Evolutionary conservation across 768 basidiomycete species (phyloP).

Genomic region (Coprinellus micaceus): DNA sequence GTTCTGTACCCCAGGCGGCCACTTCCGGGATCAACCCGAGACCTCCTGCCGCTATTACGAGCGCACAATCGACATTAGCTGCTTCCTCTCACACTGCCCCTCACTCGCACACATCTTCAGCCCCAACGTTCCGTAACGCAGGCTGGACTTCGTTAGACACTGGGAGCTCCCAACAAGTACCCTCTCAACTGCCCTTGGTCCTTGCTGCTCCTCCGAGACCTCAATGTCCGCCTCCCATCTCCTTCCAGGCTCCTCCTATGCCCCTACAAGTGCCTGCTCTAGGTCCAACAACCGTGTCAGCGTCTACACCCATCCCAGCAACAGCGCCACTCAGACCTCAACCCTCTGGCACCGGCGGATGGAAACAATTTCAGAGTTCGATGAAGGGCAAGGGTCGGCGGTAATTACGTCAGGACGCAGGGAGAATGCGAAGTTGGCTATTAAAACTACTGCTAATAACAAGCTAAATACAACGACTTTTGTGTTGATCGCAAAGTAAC

Average conservation of each 20-base stretch:
- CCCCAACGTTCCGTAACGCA: slow-evolving; percentile 53
- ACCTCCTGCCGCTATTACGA: slow-evolving; percentile 10
- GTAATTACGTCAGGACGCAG: slow-evolving; percentile 7
- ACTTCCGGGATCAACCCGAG: slow-evolving; percentile 11
- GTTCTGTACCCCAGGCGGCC: slow-evolving; percentile 20
- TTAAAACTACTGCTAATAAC: slow-evolving; percentile 8
- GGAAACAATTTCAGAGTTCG: slow-evolving; percentile 52
- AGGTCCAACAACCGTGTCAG: no score
- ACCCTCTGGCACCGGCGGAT: slow-evolving; percentile 42
- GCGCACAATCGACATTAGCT: slow-evolving; percentile 11
- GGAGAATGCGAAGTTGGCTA: slow-evolving; percentile 2
- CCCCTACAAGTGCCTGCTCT: background rate
- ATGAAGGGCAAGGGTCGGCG: slow-evolving; percentile 32
- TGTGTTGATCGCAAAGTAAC: background rate
- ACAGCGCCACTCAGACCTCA: no score
- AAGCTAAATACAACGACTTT: slow-evolving; percentile 7
- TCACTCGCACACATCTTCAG: slow-evolving; percentile 18
- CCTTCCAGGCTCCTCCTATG: slow-evolving; percentile 10
- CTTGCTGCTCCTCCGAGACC: slow-evolving; percentile 14
- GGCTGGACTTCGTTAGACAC: slow-evolving; percentile 70
- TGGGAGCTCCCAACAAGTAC: slow-evolving; percentile 28
- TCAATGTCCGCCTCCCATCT: slow-evolving; percentile 16
- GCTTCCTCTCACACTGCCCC: slow-evolving; percentile 13
- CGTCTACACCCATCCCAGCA: background rate
- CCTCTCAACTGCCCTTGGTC: slow-evolving; percentile 21